Evolutionary conservation across 1,284 basidiomycete genomes (phyloP).

Genomic region (Melampsora americana): DNA sequence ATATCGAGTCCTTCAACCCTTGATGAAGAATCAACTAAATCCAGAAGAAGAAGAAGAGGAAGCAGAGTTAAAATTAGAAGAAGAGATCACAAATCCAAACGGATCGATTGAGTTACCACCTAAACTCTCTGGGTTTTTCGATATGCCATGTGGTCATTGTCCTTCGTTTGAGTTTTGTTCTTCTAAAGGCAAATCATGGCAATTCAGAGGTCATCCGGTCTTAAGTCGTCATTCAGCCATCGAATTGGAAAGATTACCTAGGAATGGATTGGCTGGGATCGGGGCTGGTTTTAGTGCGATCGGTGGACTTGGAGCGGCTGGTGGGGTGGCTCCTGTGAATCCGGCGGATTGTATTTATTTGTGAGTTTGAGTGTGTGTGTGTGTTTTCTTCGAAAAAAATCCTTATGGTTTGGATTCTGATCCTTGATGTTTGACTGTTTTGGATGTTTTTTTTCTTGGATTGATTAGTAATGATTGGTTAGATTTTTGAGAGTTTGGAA

Average conservation of each 20-base stretch:
- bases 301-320: constrained; percentile 35
- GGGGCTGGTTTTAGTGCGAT: constrained; percentile 42
- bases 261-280: constrained; percentile 42
- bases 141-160: constrained; percentile 45
- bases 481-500: no score
- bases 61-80: neutral
- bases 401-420: no score
- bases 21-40: neutral
- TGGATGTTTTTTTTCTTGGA: neutral
- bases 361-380: constrained; percentile 5
- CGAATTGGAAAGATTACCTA: constrained; percentile 31
- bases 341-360: constrained; percentile 44
- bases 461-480: neutral
- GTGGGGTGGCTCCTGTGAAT: constrained; percentile 44
- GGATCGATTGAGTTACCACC: constrained; percentile 14
- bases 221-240: neutral
- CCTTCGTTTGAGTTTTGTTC: constrained; percentile 44
- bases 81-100: neutral
- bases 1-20: constrained; percentile 39
- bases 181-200: constrained; percentile 43
- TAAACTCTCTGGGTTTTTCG: constrained; percentile 38
- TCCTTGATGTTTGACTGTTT: neutral
- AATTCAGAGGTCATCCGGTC: constrained; percentile 30
- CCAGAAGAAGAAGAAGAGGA: constrained; percentile 6
- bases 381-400: neutral